Evolutionary conservation across 345 rosid genomes (phyloP).

Genomic region (Populus alba): DNA sequence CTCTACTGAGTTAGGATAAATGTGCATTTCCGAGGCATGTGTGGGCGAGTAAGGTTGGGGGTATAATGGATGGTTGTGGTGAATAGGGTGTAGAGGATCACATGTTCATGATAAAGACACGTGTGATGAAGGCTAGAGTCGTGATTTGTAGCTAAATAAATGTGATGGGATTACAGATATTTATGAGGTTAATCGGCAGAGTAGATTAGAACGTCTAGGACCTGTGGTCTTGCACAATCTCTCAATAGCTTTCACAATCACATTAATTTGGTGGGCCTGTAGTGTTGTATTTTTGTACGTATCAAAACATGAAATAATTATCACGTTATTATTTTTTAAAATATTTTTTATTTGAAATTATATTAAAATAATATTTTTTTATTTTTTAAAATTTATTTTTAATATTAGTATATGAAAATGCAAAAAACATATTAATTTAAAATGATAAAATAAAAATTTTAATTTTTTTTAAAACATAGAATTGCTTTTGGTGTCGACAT

Average conservation of each 20-base stretch:
- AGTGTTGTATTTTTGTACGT: neutral
- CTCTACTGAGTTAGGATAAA: neutral
- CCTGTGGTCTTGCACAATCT: neutral
- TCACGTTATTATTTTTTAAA: no score
- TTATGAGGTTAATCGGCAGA: neutral
- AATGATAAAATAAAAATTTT: no score
- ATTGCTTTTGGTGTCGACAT: no score
- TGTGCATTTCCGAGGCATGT: neutral
- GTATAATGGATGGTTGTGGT: neutral
- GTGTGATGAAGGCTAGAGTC: neutral
- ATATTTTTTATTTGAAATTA: no score
- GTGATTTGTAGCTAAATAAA: neutral
- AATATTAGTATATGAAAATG: no score
- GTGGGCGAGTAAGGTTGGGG: neutral
- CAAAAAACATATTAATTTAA: no score
- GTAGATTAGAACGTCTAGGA: neutral
- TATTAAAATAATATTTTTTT: no score
- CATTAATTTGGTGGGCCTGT: neutral
- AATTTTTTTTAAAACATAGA: no score
- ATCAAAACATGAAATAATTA: no score
- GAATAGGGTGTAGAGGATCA: neutral
- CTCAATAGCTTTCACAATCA: neutral
- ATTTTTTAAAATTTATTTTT: no score
- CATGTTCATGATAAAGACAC: slow-evolving; percentile 15
- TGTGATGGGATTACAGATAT: neutral